Percentiles rank a stretch among this genome's conserved stretches.
phyloP scores from a whole-genome alignment of 2,329 filamentous ascomycete species.

The Trichoderma atrobrunneum region DNA sequence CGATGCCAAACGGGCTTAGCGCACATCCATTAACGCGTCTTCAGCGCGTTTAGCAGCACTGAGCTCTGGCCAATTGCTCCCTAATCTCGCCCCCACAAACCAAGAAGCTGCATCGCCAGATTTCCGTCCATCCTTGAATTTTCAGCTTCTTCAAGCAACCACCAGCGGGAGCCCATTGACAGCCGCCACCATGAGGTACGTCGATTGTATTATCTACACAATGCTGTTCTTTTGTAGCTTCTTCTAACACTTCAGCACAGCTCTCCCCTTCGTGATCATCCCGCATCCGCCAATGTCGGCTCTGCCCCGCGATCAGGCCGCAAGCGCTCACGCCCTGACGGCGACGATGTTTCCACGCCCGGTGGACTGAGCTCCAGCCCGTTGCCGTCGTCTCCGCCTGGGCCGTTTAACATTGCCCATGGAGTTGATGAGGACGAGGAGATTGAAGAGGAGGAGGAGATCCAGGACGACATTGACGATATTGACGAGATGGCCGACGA shows the following conservation, averaged over 20 bases:
- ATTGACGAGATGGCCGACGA: constrained; percentile 81
- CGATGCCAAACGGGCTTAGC: constrained; percentile 30
- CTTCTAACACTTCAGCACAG: constrained; percentile 43
- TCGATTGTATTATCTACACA: not conserved
- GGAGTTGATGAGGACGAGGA: constrained; percentile 70
- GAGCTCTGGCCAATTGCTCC: constrained; percentile 26
- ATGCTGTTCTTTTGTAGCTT: not conserved
- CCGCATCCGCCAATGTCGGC: constrained; percentile 81
- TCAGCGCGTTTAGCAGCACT: constrained; percentile 26
- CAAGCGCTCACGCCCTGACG: constrained; percentile 54
- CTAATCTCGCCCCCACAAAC: constrained; percentile 24
- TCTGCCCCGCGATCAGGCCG: constrained; percentile 49
- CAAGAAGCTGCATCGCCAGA: constrained; percentile 18
- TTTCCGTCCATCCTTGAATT: not conserved
- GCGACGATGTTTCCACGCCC: constrained; percentile 52
- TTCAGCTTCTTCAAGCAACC: constrained; percentile 4
- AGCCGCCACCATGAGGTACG: constrained; percentile 27
- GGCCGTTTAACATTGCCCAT: constrained; percentile 59
- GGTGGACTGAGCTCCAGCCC: constrained; percentile 56
- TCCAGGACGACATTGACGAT: constrained; percentile 71
- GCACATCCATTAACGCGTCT: constrained; percentile 45
- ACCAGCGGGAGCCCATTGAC: not conserved
- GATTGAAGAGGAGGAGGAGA: constrained; percentile 67
- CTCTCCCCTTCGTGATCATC: constrained; percentile 78
- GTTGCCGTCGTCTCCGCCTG: constrained; percentile 65